Evolutionary conservation across 129 eudicot genomes (phyloP), one percentile per base, ranked within the genome.

Genomic region (Tagetes patula): DNA sequence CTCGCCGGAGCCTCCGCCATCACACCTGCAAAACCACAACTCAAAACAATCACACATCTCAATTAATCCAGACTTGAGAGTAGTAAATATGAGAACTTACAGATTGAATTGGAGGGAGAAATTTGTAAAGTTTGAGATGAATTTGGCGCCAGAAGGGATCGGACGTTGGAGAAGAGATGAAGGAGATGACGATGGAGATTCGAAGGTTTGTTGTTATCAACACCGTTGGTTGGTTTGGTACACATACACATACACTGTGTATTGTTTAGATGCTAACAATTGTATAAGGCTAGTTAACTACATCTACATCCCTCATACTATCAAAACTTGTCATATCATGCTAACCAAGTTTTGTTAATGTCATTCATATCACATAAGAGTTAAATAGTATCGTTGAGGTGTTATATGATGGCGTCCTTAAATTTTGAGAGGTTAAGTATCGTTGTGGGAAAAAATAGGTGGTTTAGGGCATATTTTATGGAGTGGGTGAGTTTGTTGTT

Each of bases 1-100:
- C 96, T 87, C 70, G 60, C 75, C 54, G 87, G 79, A 10, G 48
- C 87, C 4, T 89, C 92, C 73, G 83, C 89, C 92, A 89, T 89
- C n/a, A 6, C 13, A 40, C 72, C 56, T 59, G 32, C 64, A 69
- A 43, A 73, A 74, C 70, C 84, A 65, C 8, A 73, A 7, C 33
- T 45, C 73, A 75, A 37, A 67, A 34, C 27, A 60, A 3, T 1
- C 8, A 11, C n/a, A 5, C n/a, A 34, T 60, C 41, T 34, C 65
- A 20, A 20, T 20, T 20, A 20, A 20, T 20, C 27, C 27, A 20
- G 27, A 20, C 27, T 20, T 20, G 27, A 20, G 27, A 20, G 27
- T 20, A 20, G 27, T 20, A 20, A 20, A 20, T 20, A 20, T 67
- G 70, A 59, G 50, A 63, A 61, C 59, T 75, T 61, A 77, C 76